Conservation (phyloP, 2,329 filamentous ascomycete genomes). For the Sarocladium oryzae region DNA sequence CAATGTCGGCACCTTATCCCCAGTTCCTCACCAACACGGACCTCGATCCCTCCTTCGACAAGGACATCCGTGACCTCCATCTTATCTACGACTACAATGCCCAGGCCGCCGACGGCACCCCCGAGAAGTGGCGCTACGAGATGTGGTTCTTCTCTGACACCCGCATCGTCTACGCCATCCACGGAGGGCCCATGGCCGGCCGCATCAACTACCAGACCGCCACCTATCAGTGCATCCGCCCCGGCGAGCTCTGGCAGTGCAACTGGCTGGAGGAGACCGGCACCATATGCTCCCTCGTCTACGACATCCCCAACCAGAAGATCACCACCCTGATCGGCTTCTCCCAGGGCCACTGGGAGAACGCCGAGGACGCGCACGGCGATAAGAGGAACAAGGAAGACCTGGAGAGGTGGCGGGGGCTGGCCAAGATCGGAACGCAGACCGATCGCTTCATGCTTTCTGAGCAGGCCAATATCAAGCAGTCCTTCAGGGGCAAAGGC, state of each 20-base stretch:
- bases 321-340: slow-evolving; percentile 49
- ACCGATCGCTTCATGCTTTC: slow-evolving; percentile 43
- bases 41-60: slow-evolving; percentile 31
- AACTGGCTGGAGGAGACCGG: slow-evolving; percentile 57
- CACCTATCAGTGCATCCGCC: slow-evolving; percentile 50
- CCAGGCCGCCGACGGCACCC: slow-evolving; percentile 37
- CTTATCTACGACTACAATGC: slow-evolving; percentile 52
- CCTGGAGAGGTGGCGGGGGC: slow-evolving; percentile 42
- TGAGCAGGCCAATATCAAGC: slow-evolving; percentile 46
- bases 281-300: slow-evolving; percentile 48
- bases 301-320: slow-evolving; percentile 41
- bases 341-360: slow-evolving; percentile 50
- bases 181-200: slow-evolving; percentile 53
- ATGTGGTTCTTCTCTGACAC: slow-evolving; percentile 53
- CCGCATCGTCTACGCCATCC: slow-evolving; percentile 51
- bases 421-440: slow-evolving; percentile 43
- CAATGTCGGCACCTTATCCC: slow-evolving; percentile 8
- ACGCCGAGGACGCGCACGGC: slow-evolving; percentile 42
- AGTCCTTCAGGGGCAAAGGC: slow-evolving; percentile 43
- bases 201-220: slow-evolving; percentile 46
- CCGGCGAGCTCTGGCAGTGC: slow-evolving; percentile 52
- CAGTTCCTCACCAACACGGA: slow-evolving; percentile 4
- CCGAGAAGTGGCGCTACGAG: slow-evolving; percentile 55
- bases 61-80: slow-evolving; percentile 46
- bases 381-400: slow-evolving; percentile 47